Percentiles rank a stretch among this genome's conserved stretches.
Evolutionary conservation across 2,329 filamentous ascomycete species (phyloP).

Genomic region (Cordyceps militaris): DNA sequence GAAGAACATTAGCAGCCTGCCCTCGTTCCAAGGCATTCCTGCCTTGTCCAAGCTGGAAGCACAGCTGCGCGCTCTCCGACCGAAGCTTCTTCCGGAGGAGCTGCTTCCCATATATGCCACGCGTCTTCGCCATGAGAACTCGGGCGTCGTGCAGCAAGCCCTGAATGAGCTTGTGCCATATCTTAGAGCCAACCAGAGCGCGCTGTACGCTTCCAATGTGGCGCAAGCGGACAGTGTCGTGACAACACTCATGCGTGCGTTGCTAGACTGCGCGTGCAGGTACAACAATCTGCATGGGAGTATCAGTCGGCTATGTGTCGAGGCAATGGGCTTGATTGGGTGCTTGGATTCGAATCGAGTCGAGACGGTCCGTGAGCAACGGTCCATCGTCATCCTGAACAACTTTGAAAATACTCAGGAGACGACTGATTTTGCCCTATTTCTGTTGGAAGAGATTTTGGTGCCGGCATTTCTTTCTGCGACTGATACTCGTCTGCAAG

Average conservation of each 20-base stretch:
- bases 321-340: constrained; percentile 81
- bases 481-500: constrained; percentile 80
- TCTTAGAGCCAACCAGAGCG: constrained; percentile 64
- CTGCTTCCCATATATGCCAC: constrained; percentile 64
- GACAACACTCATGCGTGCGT: constrained; percentile 61
- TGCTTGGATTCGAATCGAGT: constrained; percentile 88
- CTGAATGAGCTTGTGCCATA: constrained; percentile 70
- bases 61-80: constrained; percentile 60
- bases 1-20: constrained; percentile 66
- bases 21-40: constrained; percentile 66
- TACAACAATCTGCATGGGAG: constrained; percentile 62
- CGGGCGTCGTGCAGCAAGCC: constrained; percentile 75
- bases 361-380: constrained; percentile 69
- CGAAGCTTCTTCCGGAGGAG: constrained; percentile 37
- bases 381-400: constrained; percentile 75
- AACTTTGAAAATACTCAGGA: constrained; percentile 79
- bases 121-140: constrained; percentile 75
- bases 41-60: constrained; percentile 61
- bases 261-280: constrained; percentile 79
- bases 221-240: constrained; percentile 76
- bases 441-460: constrained; percentile 77
- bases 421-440: constrained; percentile 76
- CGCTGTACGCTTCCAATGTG: constrained; percentile 70
- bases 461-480: constrained; percentile 89
- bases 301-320: constrained; percentile 67